phyloP scores from a whole-genome alignment of 2,329 filamentous ascomycete species.

The Alternaria sp. region DNA sequence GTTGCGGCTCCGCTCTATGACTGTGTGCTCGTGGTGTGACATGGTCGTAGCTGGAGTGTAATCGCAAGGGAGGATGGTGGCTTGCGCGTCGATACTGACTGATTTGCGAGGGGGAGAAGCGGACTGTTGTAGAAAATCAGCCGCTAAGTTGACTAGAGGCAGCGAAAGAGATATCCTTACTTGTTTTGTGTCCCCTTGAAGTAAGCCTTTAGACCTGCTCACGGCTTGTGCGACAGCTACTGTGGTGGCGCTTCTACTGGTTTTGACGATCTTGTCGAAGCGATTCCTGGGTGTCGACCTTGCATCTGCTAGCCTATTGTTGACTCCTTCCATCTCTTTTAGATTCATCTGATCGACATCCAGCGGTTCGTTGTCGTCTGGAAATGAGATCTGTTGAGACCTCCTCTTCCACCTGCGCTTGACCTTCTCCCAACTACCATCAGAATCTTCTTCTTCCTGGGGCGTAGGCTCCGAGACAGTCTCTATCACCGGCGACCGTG shows the following conservation, averaged over 20 bases:
- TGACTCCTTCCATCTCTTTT: background rate
- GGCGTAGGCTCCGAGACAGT: background rate
- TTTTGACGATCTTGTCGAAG: background rate
- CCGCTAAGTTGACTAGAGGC: background rate
- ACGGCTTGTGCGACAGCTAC: no score
- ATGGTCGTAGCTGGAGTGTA: background rate
- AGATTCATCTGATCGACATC: background rate
- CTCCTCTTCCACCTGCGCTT: background rate
- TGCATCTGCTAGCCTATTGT: background rate
- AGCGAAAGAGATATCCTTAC: background rate
- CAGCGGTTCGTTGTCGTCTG: background rate
- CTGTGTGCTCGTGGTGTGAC: conserved; percentile 12
- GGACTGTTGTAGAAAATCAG: background rate
- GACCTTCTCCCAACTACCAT: background rate
- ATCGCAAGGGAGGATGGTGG: background rate
- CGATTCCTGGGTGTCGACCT: background rate
- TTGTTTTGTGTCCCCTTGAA: background rate
- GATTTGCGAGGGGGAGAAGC: background rate
- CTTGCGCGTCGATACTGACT: background rate
- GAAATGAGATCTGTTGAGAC: background rate
- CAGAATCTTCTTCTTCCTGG: background rate
- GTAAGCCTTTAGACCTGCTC: background rate
- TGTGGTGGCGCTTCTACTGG: background rate
- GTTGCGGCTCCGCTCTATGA: background rate
- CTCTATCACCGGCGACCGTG: background rate